Conservation (phyloP, 306 rosid genomes). For the Psophocarpus tetragonolobus region DNA sequence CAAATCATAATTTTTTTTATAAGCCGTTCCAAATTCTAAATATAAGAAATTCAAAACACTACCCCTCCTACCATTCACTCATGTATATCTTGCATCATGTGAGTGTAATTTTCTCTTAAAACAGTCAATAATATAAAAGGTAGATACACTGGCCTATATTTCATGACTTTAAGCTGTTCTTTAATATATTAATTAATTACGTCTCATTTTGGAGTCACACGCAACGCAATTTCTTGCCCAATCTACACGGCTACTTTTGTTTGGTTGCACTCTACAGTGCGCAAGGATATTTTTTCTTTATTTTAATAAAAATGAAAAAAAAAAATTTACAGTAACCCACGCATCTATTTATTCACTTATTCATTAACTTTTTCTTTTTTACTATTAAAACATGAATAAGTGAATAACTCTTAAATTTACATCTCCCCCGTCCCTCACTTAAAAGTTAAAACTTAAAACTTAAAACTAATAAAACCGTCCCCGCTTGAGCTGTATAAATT, state of each 20-base stretch:
- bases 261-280: background rate
- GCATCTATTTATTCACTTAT: background rate
- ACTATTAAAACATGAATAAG: too few relatives aligned
- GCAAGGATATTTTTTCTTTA: too few relatives aligned
- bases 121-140: conserved; percentile 4
- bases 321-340: too few relatives aligned
- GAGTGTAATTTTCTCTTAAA: background rate
- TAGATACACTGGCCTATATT: background rate
- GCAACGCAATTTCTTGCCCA: conserved; percentile 1
- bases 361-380: too few relatives aligned
- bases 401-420: too few relatives aligned
- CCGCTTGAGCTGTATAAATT: background rate
- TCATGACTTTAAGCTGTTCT: background rate
- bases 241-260: background rate
- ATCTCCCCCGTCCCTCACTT: background rate
- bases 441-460: too few relatives aligned
- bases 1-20: too few relatives aligned
- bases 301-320: too few relatives aligned
- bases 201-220: background rate
- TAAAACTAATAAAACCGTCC: background rate
- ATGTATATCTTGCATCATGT: too few relatives aligned
- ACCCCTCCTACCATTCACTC: too few relatives aligned
- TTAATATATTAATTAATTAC: background rate
- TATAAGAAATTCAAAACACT: too few relatives aligned
- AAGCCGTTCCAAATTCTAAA: too few relatives aligned